Evolutionary conservation across 202 grass and related monocot species (phyloP), one percentile per base, ranked within the genome.

Genomic region (Schoenoplectus tabernaemontani): DNA sequence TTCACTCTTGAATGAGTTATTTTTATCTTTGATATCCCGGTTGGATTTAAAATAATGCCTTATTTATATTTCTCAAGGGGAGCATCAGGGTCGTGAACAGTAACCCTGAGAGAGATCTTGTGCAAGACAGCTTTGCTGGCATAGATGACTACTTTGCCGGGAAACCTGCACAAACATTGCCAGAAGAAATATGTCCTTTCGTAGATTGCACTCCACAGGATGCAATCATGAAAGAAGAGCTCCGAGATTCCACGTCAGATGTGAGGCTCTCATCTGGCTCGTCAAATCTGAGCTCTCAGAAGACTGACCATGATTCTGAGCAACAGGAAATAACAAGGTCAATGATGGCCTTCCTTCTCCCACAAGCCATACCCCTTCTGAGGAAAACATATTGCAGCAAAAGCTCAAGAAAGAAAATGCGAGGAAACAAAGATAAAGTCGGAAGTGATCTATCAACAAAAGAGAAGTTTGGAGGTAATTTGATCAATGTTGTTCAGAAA

Each of bases 291-390:
- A 83, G 78, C 85, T 89, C 93, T 39, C 81, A 97, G 82, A 92
- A 80, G 19, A 81, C 80, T 76, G 87, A 90, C 82, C 73, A 88
- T n/a, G 89, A 88, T 82, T 80, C 84, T 67, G 69, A 83, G 57
- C 85, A 85, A 73, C 86, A 84, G 50, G 93, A 97, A 78, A 70
- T 93, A 83, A 85, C 87, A 67, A 87, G 69, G 48, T 93, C 87
- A 87, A 97, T 93, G 89, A 84, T 97, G 87, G 64, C 83, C 64
- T 88, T 88, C 91, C 90, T 93, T 84, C 91, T 91, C 85, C 93
- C 91, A 54, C 84, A 93, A 88, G 91, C 93, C 37, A 83, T 93
- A 56, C 89, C 91, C 17, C 86, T 97, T 90, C 83, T 93, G 56
- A 85, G 87, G 74, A 91, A 89, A 83, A 91, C 81, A 78, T 85